Conservation (phyloP, 108 stramenopile species). For the Discostella stelligeroides region DNA sequence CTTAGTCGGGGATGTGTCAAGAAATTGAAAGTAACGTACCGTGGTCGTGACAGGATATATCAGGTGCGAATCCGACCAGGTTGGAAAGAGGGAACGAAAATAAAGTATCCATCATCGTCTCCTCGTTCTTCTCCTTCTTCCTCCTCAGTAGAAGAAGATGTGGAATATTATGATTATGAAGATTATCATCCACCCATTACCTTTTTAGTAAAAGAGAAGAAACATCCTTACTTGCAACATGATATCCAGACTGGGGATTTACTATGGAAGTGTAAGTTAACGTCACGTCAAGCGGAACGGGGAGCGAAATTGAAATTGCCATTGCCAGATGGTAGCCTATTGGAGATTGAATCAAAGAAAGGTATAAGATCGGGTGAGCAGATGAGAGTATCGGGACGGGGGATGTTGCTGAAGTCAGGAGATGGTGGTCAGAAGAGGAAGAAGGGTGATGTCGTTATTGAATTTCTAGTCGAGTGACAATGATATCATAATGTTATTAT, state of each 20-base stretch:
- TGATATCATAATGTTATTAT: too few relatives aligned
- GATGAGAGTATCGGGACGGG: constrained; percentile 60
- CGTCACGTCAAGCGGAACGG: constrained; percentile 47
- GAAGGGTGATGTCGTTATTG: constrained; percentile 69
- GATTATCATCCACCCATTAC: constrained; percentile 61
- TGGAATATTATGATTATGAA: too few relatives aligned
- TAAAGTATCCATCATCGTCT: constrained; percentile 58
- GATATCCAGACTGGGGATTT: constrained; percentile 59
- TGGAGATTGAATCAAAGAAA: constrained; percentile 43
- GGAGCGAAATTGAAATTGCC: constrained; percentile 58
- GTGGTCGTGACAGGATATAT: constrained; percentile 57
- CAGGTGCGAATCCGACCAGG: constrained; percentile 64
- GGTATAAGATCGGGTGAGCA: constrained; percentile 49
- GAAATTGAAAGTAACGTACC: constrained; percentile 68
- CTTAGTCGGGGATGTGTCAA: constrained; percentile 69
- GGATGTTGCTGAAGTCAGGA: constrained; percentile 74
- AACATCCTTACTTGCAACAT: constrained; percentile 63
- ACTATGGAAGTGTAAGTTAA: constrained; percentile 53
- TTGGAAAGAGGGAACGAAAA: constrained; percentile 78
- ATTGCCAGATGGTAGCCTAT: constrained; percentile 66
- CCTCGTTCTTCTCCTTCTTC: too few relatives aligned
- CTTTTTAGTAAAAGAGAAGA: constrained; percentile 73
- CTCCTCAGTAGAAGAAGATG: too few relatives aligned
- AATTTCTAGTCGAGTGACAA: constrained; percentile 48
- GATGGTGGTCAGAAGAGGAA: constrained; percentile 35